These are phyloP conservation scores for Populus trichocarpa DNA, from an alignment of 441 rosid genomes.

Conservation along the genomic window DNA sequence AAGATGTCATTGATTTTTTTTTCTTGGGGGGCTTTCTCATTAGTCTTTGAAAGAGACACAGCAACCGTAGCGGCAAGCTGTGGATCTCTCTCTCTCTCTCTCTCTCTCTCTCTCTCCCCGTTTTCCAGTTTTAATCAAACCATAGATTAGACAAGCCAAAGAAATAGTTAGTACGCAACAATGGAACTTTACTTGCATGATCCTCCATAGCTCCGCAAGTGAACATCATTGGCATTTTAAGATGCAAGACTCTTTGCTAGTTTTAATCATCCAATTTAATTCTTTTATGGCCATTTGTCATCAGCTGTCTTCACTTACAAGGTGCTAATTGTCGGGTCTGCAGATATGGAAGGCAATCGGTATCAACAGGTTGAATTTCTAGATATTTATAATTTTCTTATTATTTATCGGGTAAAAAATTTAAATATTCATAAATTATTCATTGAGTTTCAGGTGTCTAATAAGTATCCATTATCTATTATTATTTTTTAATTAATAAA, in stretches of 20 bases:
- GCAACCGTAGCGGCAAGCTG: background rate
- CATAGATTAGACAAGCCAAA: no score
- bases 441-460: no score
- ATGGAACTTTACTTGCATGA: background rate
- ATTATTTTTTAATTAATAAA: no score
- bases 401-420: no score
- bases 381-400: no score
- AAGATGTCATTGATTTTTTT: slow-evolving; percentile 12
- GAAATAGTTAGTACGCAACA: background rate
- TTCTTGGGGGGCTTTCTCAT: background rate
- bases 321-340: no score
- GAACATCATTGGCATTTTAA: background rate
- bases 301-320: no score
- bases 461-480: no score
- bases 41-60: background rate
- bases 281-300: no score
- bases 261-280: background rate
- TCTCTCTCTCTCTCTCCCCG: background rate
- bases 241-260: background rate
- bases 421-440: no score
- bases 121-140: background rate
- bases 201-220: background rate
- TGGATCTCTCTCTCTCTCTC: background rate
- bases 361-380: no score
- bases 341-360: no score